A percentile compares a stretch with the other conserved stretches of the same genome.
phyloP scores from a whole-genome alignment of 768 basidiomycete genomes.

The Leccinum disarticulatum region DNA sequence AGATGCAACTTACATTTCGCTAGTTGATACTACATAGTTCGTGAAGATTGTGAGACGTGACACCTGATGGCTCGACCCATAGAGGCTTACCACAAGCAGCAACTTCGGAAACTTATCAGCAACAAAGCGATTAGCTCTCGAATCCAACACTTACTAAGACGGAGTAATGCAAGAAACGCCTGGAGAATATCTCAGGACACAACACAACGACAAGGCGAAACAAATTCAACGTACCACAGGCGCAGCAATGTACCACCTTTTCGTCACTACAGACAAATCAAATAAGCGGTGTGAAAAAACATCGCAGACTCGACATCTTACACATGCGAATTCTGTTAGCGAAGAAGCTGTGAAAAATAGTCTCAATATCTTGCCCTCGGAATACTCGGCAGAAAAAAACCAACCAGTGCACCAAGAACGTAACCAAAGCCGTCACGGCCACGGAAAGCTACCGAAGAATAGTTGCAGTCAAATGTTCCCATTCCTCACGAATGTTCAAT shows the following conservation, averaged over 20 bases:
- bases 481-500: background rate
- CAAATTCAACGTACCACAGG: constrained; percentile 23
- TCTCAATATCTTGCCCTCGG: background rate
- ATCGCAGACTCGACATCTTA: constrained; percentile 9
- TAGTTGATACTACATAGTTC: constrained; percentile 28
- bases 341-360: constrained; percentile 24
- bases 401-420: constrained; percentile 35
- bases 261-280: constrained; percentile 27
- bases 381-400: background rate
- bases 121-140: background rate
- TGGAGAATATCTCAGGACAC: background rate
- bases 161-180: constrained; percentile 34
- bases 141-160: constrained; percentile 27
- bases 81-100: constrained; percentile 29
- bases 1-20: constrained; percentile 28
- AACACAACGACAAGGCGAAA: background rate
- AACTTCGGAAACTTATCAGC: constrained; percentile 20
- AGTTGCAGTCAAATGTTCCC: background rate
- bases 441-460: constrained; percentile 27
- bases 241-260: constrained; percentile 32
- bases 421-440: constrained; percentile 31
- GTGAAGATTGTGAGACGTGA: background rate
- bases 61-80: background rate
- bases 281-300: background rate
- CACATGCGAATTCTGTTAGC: constrained; percentile 36